phyloP scores from a whole-genome alignment of 768 basidiomycete species.

The Calvatia gigantea region DNA sequence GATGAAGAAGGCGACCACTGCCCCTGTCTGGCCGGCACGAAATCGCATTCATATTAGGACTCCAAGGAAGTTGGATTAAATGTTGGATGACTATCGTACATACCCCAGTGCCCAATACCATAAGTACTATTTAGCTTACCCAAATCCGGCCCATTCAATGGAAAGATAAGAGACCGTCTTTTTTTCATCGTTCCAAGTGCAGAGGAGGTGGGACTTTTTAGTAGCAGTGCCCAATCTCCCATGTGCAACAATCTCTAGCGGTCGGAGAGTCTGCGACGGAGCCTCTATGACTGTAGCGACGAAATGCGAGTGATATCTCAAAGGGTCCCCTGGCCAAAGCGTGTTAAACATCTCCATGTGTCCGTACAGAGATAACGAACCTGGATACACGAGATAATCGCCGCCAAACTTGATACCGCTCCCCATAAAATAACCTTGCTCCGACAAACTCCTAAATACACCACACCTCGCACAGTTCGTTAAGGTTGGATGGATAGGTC shows the following conservation, averaged over 20 bases:
- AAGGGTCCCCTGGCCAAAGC: constrained; percentile 68
- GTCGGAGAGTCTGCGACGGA: constrained; percentile 54
- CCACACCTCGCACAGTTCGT: constrained; percentile 74
- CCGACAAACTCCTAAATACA: constrained; percentile 79
- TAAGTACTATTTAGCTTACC: constrained; percentile 30
- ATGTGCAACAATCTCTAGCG: constrained; percentile 95
- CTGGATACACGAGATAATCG: constrained; percentile 95
- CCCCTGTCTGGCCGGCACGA: constrained; percentile 19
- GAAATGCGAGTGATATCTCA: constrained; percentile 97
- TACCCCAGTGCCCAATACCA: constrained; percentile 1
- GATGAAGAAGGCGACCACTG: constrained; percentile 15
- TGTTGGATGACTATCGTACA: background rate
- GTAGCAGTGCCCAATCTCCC: constrained; percentile 95
- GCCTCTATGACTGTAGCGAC: constrained; percentile 78
- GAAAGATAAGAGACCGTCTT: constrained; percentile 69
- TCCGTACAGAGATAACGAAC: constrained; percentile 36
- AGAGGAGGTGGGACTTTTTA: constrained; percentile 92
- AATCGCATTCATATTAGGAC: constrained; percentile 34
- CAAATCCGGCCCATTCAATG: constrained; percentile 91
- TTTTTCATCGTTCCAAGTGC: constrained; percentile 78
- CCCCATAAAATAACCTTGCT: constrained; percentile 84
- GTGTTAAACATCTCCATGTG: background rate
- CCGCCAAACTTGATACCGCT: constrained; percentile 93
- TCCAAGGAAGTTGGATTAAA: constrained; percentile 45
- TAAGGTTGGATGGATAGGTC: constrained; percentile 63